Evolutionary conservation across 805 yeast species (phyloP), one percentile per base, ranked within the genome.

Genomic region (Wickerhamomyces bovis): DNA sequence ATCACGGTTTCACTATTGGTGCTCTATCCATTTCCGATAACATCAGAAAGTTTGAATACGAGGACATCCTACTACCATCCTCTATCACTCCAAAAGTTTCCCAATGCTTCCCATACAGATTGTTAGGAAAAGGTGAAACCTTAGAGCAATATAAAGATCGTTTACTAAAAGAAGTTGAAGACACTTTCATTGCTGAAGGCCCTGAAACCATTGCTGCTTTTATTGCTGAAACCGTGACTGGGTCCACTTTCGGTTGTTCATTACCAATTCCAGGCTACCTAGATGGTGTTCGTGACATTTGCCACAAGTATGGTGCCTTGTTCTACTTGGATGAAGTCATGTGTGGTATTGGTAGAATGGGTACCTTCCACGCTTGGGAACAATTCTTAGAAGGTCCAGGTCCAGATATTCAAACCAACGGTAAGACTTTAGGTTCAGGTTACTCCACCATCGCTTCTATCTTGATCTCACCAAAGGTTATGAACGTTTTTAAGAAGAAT

Each of bases 281-380:
- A 48, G 73, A 69, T 46, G 77, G 75, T 18, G 63, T 67, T 46
- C 63, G 72, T 46, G 69, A 65, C 33, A 61, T 77, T 42, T 74
- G 79, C 49, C 70, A 73, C 56, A 76, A 76, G 59, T 75, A 76
- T 56, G 80, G 76, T 42, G 71, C 72, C 20, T 59, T 76, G 47
- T 63, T 77, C 55, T 67, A 74, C 59, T 60, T 75, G 42, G 81
- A 77, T 57, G 81, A 77, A 61, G 76, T 76, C 39, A 75, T 76
- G 80, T 73, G 78, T 57, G 81, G 81, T 26, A 62, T 72, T 47
- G 81, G 81, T 22, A 67, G 81, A 53, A 67, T 72, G 57, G 80
- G 80, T 38, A 61, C 70, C 12, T 67, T 67, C 55, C 68, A 64
- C 58, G 76, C 74, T 33, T 75, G 76, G 71, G 75, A 72, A 49